Percentiles rank a stretch among this genome's conserved stretches.
Conservation (phyloP, 2,329 filamentous ascomycete genomes). For the Apiospora malaysiana region DNA sequence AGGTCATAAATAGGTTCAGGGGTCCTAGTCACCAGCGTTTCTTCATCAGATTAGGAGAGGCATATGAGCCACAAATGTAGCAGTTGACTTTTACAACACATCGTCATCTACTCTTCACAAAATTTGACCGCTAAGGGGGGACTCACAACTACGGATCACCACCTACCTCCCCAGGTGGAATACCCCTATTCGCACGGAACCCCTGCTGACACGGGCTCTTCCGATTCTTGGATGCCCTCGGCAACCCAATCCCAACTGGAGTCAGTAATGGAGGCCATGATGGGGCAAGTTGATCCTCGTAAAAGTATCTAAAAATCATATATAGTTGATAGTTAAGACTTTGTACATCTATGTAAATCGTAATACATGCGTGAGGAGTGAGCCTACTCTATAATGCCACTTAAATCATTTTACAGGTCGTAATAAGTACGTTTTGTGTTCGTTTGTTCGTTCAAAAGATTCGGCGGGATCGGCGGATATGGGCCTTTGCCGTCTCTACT, state of each 20-base stretch:
- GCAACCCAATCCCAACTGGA: background rate
- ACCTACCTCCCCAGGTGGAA: background rate
- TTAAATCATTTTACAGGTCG: conserved; percentile 6
- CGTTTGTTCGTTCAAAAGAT: background rate
- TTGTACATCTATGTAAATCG: conserved; percentile 3
- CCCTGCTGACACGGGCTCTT: background rate
- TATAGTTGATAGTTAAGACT: background rate
- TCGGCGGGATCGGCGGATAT: background rate
- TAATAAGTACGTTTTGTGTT: background rate
- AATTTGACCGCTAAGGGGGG: background rate
- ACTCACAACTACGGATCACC: background rate
- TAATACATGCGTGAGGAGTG: conserved; percentile 1
- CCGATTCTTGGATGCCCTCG: no score
- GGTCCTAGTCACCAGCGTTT: no score
- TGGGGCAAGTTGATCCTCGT: no score
- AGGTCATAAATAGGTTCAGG: no score
- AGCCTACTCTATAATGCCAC: conserved; percentile 1
- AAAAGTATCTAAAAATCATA: background rate
- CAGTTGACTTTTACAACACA: background rate
- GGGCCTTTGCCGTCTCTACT: background rate
- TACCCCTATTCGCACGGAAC: background rate
- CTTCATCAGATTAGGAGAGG: background rate
- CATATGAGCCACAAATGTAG: background rate
- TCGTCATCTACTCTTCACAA: background rate
- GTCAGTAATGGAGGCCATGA: background rate